A percentile compares a stretch with the other conserved stretches of the same genome.
Evolutionary conservation across 805 yeast species (phyloP).

Genomic region (Pichia rugopelliculosa): DNA sequence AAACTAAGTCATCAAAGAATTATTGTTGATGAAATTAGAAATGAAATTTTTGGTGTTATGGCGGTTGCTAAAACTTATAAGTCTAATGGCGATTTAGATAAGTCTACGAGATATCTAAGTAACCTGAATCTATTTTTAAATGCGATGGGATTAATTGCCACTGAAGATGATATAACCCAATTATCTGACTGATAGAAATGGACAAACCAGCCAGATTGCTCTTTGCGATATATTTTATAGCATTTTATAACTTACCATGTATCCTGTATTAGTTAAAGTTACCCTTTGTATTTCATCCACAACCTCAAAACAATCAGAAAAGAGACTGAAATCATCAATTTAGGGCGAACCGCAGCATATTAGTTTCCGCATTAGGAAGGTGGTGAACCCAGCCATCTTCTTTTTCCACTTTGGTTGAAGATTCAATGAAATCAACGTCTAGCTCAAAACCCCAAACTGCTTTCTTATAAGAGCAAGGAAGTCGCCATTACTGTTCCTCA

Average conservation of each 20-base stretch:
- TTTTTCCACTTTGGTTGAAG: not conserved
- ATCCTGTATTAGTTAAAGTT: not conserved
- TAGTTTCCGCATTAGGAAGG: not conserved
- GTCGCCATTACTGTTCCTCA: too few relatives aligned
- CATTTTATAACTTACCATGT: not conserved
- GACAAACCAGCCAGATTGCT: not conserved
- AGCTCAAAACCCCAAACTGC: too few relatives aligned
- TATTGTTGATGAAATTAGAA: slow-evolving; percentile 89
- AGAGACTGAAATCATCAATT: not conserved
- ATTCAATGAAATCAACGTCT: too few relatives aligned
- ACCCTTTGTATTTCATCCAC: not conserved
- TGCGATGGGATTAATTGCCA: slow-evolving; percentile 93
- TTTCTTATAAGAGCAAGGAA: not conserved
- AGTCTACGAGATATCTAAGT: slow-evolving; percentile 48
- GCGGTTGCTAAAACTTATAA: slow-evolving; percentile 53
- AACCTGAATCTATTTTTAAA: slow-evolving; percentile 88
- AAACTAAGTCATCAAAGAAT: slow-evolving; percentile 85
- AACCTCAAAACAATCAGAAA: not conserved
- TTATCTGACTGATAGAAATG: slow-evolving; percentile 25
- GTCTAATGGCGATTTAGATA: slow-evolving; percentile 33
- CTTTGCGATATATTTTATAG: not conserved
- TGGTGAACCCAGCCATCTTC: not conserved
- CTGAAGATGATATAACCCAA: slow-evolving; percentile 82
- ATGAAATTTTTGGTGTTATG: slow-evolving; percentile 85
- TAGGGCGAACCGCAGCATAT: not conserved